Base-by-base conservation (phyloP, 1,284 basidiomycete species). In the Ganoderma lingzhi region DNA sequence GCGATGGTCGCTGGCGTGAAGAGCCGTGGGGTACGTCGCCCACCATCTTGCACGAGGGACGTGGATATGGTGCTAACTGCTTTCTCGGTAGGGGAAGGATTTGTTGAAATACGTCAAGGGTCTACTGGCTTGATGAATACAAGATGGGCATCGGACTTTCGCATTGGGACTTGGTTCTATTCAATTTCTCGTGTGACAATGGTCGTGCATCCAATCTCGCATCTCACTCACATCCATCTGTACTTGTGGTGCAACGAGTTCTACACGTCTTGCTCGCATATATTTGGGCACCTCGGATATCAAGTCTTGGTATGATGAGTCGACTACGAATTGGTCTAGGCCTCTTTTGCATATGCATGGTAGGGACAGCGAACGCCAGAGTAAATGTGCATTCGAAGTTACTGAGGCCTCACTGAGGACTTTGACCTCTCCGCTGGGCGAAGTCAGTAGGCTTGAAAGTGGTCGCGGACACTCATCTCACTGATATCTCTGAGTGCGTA, bases 1-100 rank as follows among this genome's bases (percentile, higher is more conserved):
- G 87, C 88, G 44, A 93, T 94, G 90, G 87, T 94, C 3, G 84
- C 86, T 32, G 88, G 86, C 12, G 93, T 93, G 6, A 94, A 94
- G 80, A 85, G 78, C 63, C 86, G 84, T 69, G 93, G 92, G 72
- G 92, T 93, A 77, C 76, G 90, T 86, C 14, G 64, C 8, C 60
- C 41, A 32, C 62, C 1, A 67, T 60, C 30, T 53, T 37, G 42
- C 1, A 15, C 1, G 3, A 23, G 9, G 23, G 30, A 37, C 41
- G 32, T 39, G 32, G 48, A 67, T 51, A 12, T 23, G 23, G 70
- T 60, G 39, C 39, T 61, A 6, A 61, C 39, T 19, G 66, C 59
- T 64, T 45, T 53, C n/a, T 66, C 60, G 56, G 23, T 74, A 93
- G 92, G 91, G 91, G 6, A 88, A 84, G 71, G 92, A 94, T 68